Conservation (phyloP, 139 green algal species). For the Coccomyxa sp. region DNA sequence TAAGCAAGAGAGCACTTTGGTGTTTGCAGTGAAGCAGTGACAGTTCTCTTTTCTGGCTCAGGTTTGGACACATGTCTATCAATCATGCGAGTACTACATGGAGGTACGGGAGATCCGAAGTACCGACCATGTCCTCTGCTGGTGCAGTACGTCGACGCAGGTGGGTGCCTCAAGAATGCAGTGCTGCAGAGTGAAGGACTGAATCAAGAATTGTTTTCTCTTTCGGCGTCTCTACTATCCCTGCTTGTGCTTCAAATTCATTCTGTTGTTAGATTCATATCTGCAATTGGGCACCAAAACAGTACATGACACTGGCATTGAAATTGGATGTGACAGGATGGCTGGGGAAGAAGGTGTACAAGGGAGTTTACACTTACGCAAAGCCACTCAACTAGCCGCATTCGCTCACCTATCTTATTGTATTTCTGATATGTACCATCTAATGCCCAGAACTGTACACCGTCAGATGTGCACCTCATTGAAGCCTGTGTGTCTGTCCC, state of each 20-base stretch:
- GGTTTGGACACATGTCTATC: slow-evolving; percentile 87
- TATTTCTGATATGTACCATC: too few relatives aligned
- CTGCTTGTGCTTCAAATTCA: too few relatives aligned
- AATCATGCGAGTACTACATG: slow-evolving; percentile 89
- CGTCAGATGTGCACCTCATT: too few relatives aligned
- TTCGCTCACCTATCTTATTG: too few relatives aligned
- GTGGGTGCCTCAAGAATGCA: background rate
- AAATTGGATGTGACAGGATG: slow-evolving; percentile 46
- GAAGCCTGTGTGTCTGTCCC: too few relatives aligned
- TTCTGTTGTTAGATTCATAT: too few relatives aligned
- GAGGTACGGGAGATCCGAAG: slow-evolving; percentile 80
- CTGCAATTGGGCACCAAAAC: too few relatives aligned
- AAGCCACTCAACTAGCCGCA: background rate
- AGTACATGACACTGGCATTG: too few relatives aligned
- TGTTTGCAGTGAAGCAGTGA: background rate
- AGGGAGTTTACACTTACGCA: slow-evolving; percentile 58
- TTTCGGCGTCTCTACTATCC: background rate
- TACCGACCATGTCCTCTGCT: slow-evolving; percentile 87
- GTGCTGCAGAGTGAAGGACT: background rate
- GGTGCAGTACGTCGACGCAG: slow-evolving; percentile 80
- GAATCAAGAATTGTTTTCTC: background rate
- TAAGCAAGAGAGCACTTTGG: background rate
- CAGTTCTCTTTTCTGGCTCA: slow-evolving; percentile 7
- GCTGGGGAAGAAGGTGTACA: slow-evolving; percentile 71
- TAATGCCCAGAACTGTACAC: too few relatives aligned